These are phyloP conservation scores for Stephanodiscus triporus DNA, from an alignment of 108 stramenopile genomes.

Conservation along the genomic window DNA sequence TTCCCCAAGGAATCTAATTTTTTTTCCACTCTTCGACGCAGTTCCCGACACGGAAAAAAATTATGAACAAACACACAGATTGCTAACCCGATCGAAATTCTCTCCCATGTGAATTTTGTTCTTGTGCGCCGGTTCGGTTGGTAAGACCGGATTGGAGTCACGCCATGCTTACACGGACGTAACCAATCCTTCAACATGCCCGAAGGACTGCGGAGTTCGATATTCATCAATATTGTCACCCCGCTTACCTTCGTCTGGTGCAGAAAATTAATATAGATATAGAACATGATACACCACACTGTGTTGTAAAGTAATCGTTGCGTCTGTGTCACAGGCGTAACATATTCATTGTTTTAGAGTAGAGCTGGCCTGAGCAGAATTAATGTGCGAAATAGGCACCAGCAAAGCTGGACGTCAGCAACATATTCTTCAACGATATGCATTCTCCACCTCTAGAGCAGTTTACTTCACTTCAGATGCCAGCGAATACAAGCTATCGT, in stretches of 20 bases:
- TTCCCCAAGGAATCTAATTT: constrained; percentile 91
- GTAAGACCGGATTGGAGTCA: background rate
- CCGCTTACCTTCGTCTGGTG: background rate
- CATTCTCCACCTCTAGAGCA: too few species aligned
- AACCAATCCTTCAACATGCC: background rate
- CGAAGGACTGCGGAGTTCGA: background rate
- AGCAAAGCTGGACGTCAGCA: too few species aligned
- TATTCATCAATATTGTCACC: background rate
- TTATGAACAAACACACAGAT: background rate
- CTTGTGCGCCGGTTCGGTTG: background rate
- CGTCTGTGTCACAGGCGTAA: too few species aligned
- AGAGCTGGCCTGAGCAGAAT: too few species aligned
- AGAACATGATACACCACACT: background rate
- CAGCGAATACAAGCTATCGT: too few species aligned
- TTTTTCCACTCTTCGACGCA: background rate
- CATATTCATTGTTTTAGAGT: too few species aligned
- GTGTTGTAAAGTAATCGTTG: too few species aligned
- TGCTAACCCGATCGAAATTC: background rate
- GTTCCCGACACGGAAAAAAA: background rate
- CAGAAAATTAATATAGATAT: constrained; percentile 1
- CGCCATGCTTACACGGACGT: background rate
- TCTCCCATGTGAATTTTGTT: background rate
- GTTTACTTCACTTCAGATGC: too few species aligned
- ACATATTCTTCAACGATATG: too few species aligned
- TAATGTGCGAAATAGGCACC: too few species aligned